These are phyloP conservation scores for Triadica sebifera DNA, from an alignment of 345 rosid genomes.

Conservation along the genomic window DNA sequence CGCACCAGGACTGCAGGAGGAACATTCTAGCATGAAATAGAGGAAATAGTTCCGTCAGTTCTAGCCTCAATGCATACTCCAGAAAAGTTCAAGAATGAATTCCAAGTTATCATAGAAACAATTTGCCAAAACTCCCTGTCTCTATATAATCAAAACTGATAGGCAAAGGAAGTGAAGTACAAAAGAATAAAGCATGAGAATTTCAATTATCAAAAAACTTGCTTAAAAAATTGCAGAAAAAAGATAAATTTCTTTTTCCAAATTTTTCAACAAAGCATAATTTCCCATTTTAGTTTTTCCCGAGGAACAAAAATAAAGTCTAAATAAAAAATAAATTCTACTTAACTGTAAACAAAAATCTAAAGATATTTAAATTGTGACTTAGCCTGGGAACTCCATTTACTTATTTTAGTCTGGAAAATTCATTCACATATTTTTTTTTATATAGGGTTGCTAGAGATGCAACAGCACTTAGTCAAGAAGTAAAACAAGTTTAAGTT, in stretches of 20 bases:
- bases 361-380: not conserved
- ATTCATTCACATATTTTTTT: not conserved
- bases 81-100: not conserved
- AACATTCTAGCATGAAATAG: slow-evolving; percentile 59
- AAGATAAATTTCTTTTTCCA: not conserved
- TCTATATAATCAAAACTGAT: not conserved
- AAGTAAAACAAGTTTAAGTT: not conserved
- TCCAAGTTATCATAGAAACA: not conserved
- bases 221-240: not conserved
- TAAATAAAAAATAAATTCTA: not conserved
- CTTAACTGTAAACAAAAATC: not conserved
- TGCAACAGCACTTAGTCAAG: not conserved
- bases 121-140: not conserved
- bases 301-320: not conserved
- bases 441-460: not conserved
- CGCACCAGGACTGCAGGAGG: slow-evolving; percentile 94
- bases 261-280: not conserved
- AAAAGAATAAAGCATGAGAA: not conserved
- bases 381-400: not conserved
- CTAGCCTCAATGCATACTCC: not conserved
- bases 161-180: too few relatives aligned
- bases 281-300: not conserved
- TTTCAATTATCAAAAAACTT: not conserved
- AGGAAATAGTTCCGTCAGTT: not conserved
- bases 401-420: not conserved